These are phyloP conservation scores for Mucuna pruriens DNA, from an alignment of 306 rosid genomes.

Conservation along the genomic window DNA sequence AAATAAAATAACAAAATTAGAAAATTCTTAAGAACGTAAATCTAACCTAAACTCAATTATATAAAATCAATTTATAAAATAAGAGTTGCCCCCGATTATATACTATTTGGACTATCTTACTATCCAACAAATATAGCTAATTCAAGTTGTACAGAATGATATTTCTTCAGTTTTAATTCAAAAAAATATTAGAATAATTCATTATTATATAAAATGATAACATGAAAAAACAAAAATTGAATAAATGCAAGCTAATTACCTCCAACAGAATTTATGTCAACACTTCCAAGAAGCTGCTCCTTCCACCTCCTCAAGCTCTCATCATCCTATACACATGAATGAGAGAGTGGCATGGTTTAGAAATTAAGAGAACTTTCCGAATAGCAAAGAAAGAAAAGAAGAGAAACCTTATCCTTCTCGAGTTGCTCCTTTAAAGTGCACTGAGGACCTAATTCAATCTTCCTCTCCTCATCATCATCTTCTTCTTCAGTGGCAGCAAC, in stretches of 20 bases:
- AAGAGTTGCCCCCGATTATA: no score
- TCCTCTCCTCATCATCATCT: slow-evolving; percentile 80
- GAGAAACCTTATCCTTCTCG: slow-evolving; percentile 79
- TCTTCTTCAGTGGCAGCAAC: slow-evolving; percentile 79
- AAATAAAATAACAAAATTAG: no score
- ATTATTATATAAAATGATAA: neutral
- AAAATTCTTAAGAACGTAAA: no score
- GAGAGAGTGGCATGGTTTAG: neutral
- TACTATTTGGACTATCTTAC: no score
- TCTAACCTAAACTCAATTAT: no score
- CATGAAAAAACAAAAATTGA: neutral
- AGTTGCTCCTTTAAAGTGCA: slow-evolving; percentile 83
- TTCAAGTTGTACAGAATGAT: neutral
- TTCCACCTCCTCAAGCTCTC: slow-evolving; percentile 97
- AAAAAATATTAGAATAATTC: slow-evolving; percentile 9
- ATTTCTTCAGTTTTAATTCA: slow-evolving; percentile 25
- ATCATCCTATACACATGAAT: slow-evolving; percentile 66
- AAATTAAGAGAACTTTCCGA: neutral
- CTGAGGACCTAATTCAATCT: slow-evolving; percentile 90
- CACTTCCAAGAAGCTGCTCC: slow-evolving; percentile 97
- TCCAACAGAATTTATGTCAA: slow-evolving; percentile 82
- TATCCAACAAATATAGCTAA: no score
- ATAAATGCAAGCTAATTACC: slow-evolving; percentile 52
- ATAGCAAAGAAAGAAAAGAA: neutral
- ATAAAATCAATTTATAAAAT: no score